A percentile compares a stretch with the other conserved stretches of the same genome.
Conservation (phyloP, 768 basidiomycete genomes). For the Psilocybe sp. region DNA sequence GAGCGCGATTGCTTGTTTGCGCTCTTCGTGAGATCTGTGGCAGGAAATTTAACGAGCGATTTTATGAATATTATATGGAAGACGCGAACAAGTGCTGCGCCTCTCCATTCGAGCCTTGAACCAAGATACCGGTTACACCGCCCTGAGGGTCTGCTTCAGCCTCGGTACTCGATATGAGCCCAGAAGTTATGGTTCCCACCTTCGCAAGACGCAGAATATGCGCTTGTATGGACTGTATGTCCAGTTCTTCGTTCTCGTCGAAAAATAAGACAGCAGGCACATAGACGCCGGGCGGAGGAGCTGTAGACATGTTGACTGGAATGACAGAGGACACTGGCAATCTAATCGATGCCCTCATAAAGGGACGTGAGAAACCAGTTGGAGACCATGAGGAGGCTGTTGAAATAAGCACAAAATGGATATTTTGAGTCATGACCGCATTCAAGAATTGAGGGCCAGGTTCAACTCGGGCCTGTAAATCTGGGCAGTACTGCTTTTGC, state of each 20-base stretch:
- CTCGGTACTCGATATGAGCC: constrained; percentile 6
- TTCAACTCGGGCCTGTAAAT: too few relatives aligned
- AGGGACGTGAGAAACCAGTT: too few relatives aligned
- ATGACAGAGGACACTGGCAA: not conserved
- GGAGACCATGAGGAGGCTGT: too few relatives aligned
- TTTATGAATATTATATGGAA: not conserved
- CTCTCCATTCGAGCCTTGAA: constrained; percentile 75
- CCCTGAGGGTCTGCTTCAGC: constrained; percentile 41
- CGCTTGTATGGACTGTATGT: constrained; percentile 60
- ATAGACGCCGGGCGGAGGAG: constrained; percentile 69
- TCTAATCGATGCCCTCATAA: not conserved
- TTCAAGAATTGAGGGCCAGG: too few relatives aligned
- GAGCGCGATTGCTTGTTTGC: constrained; percentile 57
- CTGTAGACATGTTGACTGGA: constrained; percentile 21
- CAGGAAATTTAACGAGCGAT: not conserved
- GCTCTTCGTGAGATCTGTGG: constrained; percentile 60
- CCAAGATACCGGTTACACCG: constrained; percentile 68
- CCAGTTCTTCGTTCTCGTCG: constrained; percentile 66
- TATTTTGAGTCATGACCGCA: too few relatives aligned
- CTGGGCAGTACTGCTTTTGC: too few relatives aligned
- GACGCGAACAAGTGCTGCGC: constrained; percentile 59
- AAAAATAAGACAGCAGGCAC: constrained; percentile 80
- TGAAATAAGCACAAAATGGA: too few relatives aligned
- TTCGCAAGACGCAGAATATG: constrained; percentile 75
- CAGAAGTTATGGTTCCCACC: constrained; percentile 34